Evolutionary conservation across 805 yeast genomes (phyloP), one percentile per base, ranked within the genome.

Genomic region (Debaryomyces hansenii): DNA sequence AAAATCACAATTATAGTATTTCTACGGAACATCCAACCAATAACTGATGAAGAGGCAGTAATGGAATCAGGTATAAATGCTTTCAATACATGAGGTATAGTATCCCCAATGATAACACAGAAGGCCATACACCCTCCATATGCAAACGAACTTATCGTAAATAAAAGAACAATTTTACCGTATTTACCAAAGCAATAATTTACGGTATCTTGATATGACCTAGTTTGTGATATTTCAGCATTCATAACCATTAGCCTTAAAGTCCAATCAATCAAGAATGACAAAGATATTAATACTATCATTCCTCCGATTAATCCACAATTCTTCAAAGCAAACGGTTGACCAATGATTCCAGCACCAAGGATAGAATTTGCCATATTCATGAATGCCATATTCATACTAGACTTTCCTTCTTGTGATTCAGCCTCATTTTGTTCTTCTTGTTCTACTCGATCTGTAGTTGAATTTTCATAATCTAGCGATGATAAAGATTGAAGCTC

Each of bases 281-380:
- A 83, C 45, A 92, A 66, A 0, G 78, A 56, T 0, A 82, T 57
- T 60, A 90, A 74, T 5, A 83, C 74, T 2, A 89, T 18, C 0
- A 84, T 58, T 3, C 96, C 96, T 0, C 92, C 90, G 0, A 84
- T 47, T 3, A 92, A 63, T 0, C 98, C 98, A 15, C 88, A 77
- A 56, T 90, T 88, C 39, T 78, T 73, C 57, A 91, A 81, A 0
- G 97, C 97, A 53, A 84, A 86, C 1, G 98, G 96, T 52, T 90
- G 95, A 1, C 97, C 96, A 28, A 92, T 89, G 44, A 92, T 88
- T 6, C 98, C 98, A 0, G 98, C 97, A 0, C 98, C 98, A 5
- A 92, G 74, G 50, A 92, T 92, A 15, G 95, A 85, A 65, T 91
- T 91, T 8, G 97, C 96, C 96, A 91, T 90, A 66, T 92, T 92